Percentiles rank a stretch among this genome's conserved stretches.
Conservation (phyloP, 1,139 yeast genomes). For the Taphrina deformans region DNA sequence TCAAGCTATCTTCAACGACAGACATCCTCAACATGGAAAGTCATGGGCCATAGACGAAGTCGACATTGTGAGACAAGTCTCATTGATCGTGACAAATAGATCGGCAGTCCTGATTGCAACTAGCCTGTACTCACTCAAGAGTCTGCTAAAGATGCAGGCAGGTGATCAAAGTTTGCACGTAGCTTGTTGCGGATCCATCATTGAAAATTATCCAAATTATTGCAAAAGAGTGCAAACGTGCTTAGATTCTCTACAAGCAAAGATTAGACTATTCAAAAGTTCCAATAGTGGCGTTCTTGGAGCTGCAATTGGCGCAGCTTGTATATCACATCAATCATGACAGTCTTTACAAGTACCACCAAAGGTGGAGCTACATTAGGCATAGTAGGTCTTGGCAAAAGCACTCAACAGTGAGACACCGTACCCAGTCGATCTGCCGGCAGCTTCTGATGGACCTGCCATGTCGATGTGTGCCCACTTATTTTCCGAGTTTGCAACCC, state of each 20-base stretch:
- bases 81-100: conserved; percentile 70
- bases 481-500: conserved; percentile 16
- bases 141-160: conserved; percentile 48
- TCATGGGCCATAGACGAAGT: conserved; percentile 39
- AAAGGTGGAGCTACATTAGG: no score
- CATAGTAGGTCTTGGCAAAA: conserved; percentile 12
- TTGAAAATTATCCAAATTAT: conserved; percentile 83
- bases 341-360: no score
- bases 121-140: conserved; percentile 59
- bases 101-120: conserved; percentile 81
- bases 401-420: conserved; percentile 15
- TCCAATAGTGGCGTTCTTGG: conserved; percentile 22
- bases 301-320: conserved; percentile 17
- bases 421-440: conserved; percentile 13
- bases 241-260: conserved; percentile 41
- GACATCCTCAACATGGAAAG: conserved; percentile 39
- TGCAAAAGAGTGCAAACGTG: conserved; percentile 51
- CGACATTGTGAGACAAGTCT: conserved; percentile 59
- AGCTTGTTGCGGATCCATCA: conserved; percentile 87
- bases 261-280: conserved; percentile 18
- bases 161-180: conserved; percentile 47
- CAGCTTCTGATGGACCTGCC: conserved; percentile 20
- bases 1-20: conserved; percentile 37
- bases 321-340: neutral
- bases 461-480: conserved; percentile 29